Conservation (phyloP, 805 yeast genomes). For the Barnettozyma sp. region DNA sequence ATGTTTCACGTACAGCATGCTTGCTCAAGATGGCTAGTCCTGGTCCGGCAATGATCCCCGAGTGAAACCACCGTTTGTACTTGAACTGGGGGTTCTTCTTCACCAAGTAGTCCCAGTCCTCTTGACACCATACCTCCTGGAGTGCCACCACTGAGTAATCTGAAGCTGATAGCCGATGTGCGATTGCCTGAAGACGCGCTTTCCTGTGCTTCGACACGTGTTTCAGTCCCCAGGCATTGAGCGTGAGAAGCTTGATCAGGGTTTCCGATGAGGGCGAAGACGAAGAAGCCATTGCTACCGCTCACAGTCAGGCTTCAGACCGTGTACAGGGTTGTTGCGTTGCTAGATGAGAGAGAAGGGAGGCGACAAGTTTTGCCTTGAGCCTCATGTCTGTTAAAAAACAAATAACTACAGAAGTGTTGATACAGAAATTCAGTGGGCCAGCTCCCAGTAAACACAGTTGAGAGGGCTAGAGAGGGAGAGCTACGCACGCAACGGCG, state of each 20-base stretch:
- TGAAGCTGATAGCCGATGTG: constrained; percentile 37
- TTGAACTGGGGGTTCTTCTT: constrained; percentile 55
- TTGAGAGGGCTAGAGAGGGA: too few species aligned
- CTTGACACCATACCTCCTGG: constrained; percentile 91
- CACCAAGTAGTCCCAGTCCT: constrained; percentile 71
- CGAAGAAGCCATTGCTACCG: too few species aligned
- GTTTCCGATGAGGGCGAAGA: neutral
- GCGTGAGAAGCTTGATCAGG: constrained; percentile 48
- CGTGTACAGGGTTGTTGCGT: too few species aligned
- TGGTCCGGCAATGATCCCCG: constrained; percentile 90
- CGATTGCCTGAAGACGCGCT: constrained; percentile 66
- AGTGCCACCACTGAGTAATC: constrained; percentile 80
- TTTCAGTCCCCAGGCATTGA: constrained; percentile 88
- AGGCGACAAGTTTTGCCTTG: too few species aligned
- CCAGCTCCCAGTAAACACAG: too few species aligned
- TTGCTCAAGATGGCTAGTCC: constrained; percentile 83
- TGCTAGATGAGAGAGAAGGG: too few species aligned
- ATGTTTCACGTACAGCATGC: constrained; percentile 74
- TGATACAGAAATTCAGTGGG: too few species aligned
- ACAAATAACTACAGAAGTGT: too few species aligned
- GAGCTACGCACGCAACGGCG: too few species aligned
- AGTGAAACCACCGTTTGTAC: constrained; percentile 58
- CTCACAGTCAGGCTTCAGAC: too few species aligned
- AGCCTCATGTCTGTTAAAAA: too few species aligned
- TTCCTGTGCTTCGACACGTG: constrained; percentile 66